Conservation (phyloP, 2,329 filamentous ascomycete genomes). For the Fusarium pseudocircinatum region DNA sequence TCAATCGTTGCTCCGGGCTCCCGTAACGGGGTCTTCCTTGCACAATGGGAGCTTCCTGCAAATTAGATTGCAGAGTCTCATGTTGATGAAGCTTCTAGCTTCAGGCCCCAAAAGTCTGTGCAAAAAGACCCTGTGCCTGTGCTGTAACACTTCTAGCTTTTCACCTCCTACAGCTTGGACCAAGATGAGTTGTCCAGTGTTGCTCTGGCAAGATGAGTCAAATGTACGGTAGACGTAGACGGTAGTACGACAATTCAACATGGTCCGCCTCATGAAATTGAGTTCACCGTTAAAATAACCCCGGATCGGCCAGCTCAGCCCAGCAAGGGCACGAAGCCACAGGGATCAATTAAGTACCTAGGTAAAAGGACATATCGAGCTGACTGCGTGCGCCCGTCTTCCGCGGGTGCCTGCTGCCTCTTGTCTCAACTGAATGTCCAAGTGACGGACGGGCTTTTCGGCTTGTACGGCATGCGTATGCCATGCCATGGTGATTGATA, state of each 20-base stretch:
- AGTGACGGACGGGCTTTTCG: slow-evolving; percentile 16
- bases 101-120: slow-evolving; percentile 15
- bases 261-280: slow-evolving; percentile 16
- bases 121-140: neutral
- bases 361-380: slow-evolving; percentile 3
- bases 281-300: slow-evolving; percentile 25
- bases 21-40: slow-evolving; percentile 30
- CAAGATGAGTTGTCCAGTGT: slow-evolving; percentile 34
- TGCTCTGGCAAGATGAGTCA: slow-evolving; percentile 35
- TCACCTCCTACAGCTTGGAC: slow-evolving; percentile 20
- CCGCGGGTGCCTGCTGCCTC: slow-evolving; percentile 15
- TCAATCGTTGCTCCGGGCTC: slow-evolving; percentile 21
- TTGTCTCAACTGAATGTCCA: neutral
- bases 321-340: slow-evolving; percentile 4
- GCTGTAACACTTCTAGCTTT: slow-evolving; percentile 11
- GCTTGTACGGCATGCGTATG: slow-evolving; percentile 19
- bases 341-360: slow-evolving; percentile 1
- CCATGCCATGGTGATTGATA: neutral
- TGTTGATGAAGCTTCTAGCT: slow-evolving; percentile 9
- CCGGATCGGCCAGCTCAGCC: slow-evolving; percentile 33
- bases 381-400: slow-evolving; percentile 14
- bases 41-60: neutral
- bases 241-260: neutral
- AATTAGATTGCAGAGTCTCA: slow-evolving; percentile 25
- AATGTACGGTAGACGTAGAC: slow-evolving; percentile 2